Conservation (phyloP, 108 stramenopile genomes). For the Cyclotella kingstonii region DNA sequence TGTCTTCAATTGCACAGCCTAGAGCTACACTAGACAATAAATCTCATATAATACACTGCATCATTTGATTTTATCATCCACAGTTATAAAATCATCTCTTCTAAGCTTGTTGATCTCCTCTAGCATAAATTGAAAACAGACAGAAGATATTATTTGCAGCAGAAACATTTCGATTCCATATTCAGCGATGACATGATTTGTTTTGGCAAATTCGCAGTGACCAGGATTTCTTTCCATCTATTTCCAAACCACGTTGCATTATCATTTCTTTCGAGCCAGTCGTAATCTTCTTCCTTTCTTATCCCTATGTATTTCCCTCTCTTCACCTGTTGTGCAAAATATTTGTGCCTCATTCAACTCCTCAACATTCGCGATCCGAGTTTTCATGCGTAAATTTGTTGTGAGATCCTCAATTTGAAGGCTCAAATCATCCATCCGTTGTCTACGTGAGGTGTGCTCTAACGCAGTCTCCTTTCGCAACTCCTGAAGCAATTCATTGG, state of each 20-base stretch:
- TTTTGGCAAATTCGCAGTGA: too few relatives aligned
- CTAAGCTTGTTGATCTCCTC: too few relatives aligned
- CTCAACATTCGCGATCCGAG: constrained; percentile 63
- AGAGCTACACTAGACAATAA: too few relatives aligned
- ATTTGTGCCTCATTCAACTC: constrained; percentile 77
- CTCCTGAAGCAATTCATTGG: constrained; percentile 67
- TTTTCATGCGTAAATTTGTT: constrained; percentile 67
- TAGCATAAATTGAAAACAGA: too few relatives aligned
- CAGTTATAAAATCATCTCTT: too few relatives aligned
- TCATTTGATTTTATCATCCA: too few relatives aligned
- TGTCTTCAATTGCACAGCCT: too few relatives aligned
- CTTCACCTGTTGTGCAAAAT: constrained; percentile 55
- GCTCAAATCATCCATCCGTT: constrained; percentile 73
- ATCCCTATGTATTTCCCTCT: constrained; percentile 8
- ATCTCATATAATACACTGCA: too few relatives aligned
- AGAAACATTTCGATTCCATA: too few relatives aligned
- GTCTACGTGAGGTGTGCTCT: constrained; percentile 48
- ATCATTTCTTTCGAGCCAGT: background rate
- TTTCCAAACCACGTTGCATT: background rate
- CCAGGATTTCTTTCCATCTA: too few relatives aligned
- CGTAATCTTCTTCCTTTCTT: constrained; percentile 34
- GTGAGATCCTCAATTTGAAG: constrained; percentile 81
- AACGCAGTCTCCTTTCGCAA: constrained; percentile 56
- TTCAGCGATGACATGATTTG: too few relatives aligned
- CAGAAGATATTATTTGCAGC: too few relatives aligned